Percentiles rank a stretch among this genome's conserved stretches.
These are phyloP conservation scores for Ogataea methanolica DNA, from an alignment of 805 yeast species.

Conservation along the genomic window DNA sequence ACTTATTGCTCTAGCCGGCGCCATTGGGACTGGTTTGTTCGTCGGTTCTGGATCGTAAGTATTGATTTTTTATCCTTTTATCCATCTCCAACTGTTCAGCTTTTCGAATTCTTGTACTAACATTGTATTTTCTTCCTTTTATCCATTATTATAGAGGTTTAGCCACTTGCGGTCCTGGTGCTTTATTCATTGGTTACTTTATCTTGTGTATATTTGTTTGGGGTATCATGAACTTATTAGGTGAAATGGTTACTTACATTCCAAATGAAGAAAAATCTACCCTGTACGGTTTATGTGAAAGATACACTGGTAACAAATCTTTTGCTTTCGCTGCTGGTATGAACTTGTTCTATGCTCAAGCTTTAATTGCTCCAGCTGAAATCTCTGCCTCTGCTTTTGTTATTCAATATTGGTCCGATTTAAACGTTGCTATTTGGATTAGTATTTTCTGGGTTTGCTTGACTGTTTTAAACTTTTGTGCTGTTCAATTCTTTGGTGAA, in stretches of 20 bases:
- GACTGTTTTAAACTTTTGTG: constrained; percentile 43
- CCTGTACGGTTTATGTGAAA: constrained; percentile 42
- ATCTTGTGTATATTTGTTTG: constrained; percentile 61
- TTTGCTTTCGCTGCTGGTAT: constrained; percentile 57
- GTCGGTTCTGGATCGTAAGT: constrained; percentile 39
- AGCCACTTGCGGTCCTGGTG: constrained; percentile 32
- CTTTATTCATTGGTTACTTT: constrained; percentile 55
- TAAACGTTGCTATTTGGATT: constrained; percentile 59
- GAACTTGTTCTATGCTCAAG: constrained; percentile 42
- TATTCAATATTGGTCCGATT: constrained; percentile 55
- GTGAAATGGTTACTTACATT: constrained; percentile 62
- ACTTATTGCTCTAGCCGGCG: constrained; percentile 67
- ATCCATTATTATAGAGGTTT: constrained; percentile 12
- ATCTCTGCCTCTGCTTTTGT: constrained; percentile 63
- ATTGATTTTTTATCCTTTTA: constrained; percentile 5
- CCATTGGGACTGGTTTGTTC: constrained; percentile 59
- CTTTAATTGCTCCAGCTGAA: constrained; percentile 54
- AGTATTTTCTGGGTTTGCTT: constrained; percentile 47
- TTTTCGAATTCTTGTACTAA: not conserved
- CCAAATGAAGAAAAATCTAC: constrained; percentile 64
- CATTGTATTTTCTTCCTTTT: not conserved
- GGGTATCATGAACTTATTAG: constrained; percentile 59
- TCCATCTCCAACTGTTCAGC: not conserved
- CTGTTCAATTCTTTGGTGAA: constrained; percentile 48
- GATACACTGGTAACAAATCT: constrained; percentile 42